A percentile compares a stretch with the other conserved stretches of the same genome.
Evolutionary conservation across 192 early-diverging fungal species (phyloP).

Genomic region (Powellomyces hirtus): DNA sequence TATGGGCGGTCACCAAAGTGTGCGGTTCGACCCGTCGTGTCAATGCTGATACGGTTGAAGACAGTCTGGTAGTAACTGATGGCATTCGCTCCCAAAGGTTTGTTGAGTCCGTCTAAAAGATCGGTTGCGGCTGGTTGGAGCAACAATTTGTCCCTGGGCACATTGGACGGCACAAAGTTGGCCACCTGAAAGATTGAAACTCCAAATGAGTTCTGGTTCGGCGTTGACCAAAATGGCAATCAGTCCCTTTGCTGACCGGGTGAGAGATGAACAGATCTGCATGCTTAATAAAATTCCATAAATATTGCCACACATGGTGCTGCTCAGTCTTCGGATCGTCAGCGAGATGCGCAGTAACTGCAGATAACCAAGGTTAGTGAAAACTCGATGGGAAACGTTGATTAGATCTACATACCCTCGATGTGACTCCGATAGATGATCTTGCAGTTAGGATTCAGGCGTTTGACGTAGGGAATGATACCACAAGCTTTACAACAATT

Average conservation of each 20-base stretch:
- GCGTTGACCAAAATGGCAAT: too few relatives aligned
- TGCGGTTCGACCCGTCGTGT: slow-evolving; percentile 58
- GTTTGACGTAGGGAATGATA: slow-evolving; percentile 76
- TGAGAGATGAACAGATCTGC: slow-evolving; percentile 79
- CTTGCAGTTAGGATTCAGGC: slow-evolving; percentile 62
- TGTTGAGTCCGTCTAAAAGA: slow-evolving; percentile 81
- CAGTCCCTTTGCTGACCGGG: slow-evolving; percentile 44
- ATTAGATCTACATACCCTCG: slow-evolving; percentile 40
- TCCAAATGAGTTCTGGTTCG: too few relatives aligned
- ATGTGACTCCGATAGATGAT: slow-evolving; percentile 85
- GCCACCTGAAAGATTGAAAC: too few relatives aligned
- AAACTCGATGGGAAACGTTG: neutral
- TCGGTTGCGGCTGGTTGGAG: slow-evolving; percentile 76
- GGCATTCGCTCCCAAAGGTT: slow-evolving; percentile 52
- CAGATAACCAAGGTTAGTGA: neutral
- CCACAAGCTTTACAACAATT: slow-evolving; percentile 45
- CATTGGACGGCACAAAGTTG: slow-evolving; percentile 68
- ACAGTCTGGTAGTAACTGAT: slow-evolving; percentile 55
- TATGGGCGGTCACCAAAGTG: slow-evolving; percentile 61
- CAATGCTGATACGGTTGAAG: slow-evolving; percentile 73
- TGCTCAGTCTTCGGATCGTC: slow-evolving; percentile 59
- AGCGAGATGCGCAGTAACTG: slow-evolving; percentile 73
- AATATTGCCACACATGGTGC: slow-evolving; percentile 72
- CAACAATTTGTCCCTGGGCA: slow-evolving; percentile 62
- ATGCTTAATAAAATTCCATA: slow-evolving; percentile 71